Conservation (phyloP, 768 basidiomycete species). For the Mycena leptocephala region DNA sequence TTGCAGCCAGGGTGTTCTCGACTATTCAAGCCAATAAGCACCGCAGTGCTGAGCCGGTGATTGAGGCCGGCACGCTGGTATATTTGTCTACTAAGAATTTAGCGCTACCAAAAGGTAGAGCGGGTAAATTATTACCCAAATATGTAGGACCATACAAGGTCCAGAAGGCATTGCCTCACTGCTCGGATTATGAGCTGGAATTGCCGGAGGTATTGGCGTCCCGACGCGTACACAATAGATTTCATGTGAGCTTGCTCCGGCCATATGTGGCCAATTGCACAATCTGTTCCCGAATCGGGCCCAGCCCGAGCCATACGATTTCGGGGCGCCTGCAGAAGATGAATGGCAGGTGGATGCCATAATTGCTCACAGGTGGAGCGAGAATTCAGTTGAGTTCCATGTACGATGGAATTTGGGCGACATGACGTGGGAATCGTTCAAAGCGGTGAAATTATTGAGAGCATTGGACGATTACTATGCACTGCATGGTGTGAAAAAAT, state of each 20-base stretch:
- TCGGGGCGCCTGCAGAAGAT: constrained; percentile 46
- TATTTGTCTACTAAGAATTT: constrained; percentile 58
- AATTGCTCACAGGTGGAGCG: constrained; percentile 38
- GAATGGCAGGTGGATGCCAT: constrained; percentile 59
- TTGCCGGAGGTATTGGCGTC: no score
- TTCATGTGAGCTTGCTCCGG: no score
- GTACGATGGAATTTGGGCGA: no score
- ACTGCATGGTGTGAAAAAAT: background rate
- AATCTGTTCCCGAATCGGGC: constrained; percentile 52
- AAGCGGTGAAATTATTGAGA: no score
- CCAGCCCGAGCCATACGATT: constrained; percentile 51
- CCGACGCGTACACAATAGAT: no score
- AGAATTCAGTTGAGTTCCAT: no score
- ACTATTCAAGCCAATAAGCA: no score
- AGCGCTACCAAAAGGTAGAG: constrained; percentile 47
- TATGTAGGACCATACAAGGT: constrained; percentile 47
- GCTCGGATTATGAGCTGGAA: no score
- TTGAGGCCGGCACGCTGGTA: constrained; percentile 43
- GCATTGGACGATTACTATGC: background rate
- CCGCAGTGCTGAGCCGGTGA: background rate
- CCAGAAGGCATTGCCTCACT: no score
- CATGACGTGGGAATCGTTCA: no score
- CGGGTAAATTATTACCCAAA: constrained; percentile 45
- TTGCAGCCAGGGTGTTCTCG: background rate
- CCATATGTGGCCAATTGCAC: constrained; percentile 48